Conservation (phyloP, 352 stramenopile genomes). For the Phytophthora niederhauseri region DNA sequence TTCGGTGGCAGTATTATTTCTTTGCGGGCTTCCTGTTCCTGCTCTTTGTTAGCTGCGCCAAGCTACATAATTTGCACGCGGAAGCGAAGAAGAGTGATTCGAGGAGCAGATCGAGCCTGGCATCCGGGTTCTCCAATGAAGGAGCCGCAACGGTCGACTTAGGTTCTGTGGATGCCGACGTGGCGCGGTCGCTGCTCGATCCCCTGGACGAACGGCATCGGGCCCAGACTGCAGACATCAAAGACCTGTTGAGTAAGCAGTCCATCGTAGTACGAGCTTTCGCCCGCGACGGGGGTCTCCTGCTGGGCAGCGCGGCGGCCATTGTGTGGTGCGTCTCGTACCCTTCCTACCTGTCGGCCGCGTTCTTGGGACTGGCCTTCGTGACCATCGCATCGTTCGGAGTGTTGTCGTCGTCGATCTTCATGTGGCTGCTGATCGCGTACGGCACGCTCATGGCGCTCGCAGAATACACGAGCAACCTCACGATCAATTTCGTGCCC, state of each 20-base stretch:
- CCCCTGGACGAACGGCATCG: conserved; percentile 37
- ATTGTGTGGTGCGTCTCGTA: conserved; percentile 87
- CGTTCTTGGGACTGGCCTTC: conserved; percentile 69
- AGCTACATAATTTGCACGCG: conserved; percentile 71
- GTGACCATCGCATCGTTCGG: conserved; percentile 75
- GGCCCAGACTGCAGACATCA: conserved; percentile 41
- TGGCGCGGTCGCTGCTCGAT: conserved; percentile 38
- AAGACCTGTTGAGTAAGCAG: conserved; percentile 63
- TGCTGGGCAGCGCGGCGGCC: conserved; percentile 67
- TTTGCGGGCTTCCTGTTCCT: conserved; percentile 62
- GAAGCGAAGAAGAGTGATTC: conserved; percentile 18
- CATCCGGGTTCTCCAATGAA: conserved; percentile 22
- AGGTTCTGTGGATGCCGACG: conserved; percentile 33
- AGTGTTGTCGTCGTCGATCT: conserved; percentile 46
- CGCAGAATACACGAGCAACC: conserved; percentile 70
- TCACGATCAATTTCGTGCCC: conserved; percentile 57
- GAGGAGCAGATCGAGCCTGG: conserved; percentile 14
- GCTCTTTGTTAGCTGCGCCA: conserved; percentile 63
- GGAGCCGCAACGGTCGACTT: conserved; percentile 30
- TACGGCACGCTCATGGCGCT: conserved; percentile 65
- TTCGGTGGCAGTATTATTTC: conserved; percentile 74
- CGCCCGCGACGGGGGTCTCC: conserved; percentile 63
- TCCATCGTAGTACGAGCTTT: conserved; percentile 73
- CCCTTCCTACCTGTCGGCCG: conserved; percentile 75
- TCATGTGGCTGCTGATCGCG: conserved; percentile 69